Evolutionary conservation across 306 rosid species (phyloP).

Genomic region (Rubus idaeus): DNA sequence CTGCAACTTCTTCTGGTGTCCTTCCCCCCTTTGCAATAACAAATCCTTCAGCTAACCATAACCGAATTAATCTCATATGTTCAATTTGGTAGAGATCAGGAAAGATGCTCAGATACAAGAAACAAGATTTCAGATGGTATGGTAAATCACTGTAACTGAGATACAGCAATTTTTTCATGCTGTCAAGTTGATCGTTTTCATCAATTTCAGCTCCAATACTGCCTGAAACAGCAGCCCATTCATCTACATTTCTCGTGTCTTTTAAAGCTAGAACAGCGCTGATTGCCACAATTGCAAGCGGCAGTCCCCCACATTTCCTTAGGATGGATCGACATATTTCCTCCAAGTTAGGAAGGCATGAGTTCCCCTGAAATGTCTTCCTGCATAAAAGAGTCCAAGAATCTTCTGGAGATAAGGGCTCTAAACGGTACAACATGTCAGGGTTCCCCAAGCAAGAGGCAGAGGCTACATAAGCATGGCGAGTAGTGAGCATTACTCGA

Average conservation of each 20-base stretch:
- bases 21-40: conserved; percentile 44
- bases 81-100: conserved; percentile 40
- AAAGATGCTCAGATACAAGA: conserved; percentile 53
- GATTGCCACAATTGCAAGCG: conserved; percentile 66
- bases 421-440: conserved; percentile 33
- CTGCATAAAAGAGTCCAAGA: conserved; percentile 49
- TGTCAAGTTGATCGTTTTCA: conserved; percentile 39
- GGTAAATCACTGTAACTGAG: conserved; percentile 64
- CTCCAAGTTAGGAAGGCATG: conserved; percentile 47
- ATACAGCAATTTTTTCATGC: conserved; percentile 47
- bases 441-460: conserved; percentile 26
- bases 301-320: conserved; percentile 59
- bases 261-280: conserved; percentile 52
- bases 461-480: conserved; percentile 39
- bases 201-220: conserved; percentile 43
- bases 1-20: conserved; percentile 57
- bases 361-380: conserved; percentile 43
- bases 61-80: conserved; percentile 45
- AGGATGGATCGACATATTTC: conserved; percentile 30
- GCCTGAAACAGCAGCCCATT: conserved; percentile 40
- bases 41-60: conserved; percentile 72
- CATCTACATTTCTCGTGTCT: conserved; percentile 41
- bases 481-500: conserved; percentile 55
- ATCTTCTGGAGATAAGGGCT: conserved; percentile 40
- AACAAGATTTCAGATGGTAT: conserved; percentile 57